Conservation (phyloP, 768 basidiomycete genomes). For the Tulasnella calospora region DNA sequence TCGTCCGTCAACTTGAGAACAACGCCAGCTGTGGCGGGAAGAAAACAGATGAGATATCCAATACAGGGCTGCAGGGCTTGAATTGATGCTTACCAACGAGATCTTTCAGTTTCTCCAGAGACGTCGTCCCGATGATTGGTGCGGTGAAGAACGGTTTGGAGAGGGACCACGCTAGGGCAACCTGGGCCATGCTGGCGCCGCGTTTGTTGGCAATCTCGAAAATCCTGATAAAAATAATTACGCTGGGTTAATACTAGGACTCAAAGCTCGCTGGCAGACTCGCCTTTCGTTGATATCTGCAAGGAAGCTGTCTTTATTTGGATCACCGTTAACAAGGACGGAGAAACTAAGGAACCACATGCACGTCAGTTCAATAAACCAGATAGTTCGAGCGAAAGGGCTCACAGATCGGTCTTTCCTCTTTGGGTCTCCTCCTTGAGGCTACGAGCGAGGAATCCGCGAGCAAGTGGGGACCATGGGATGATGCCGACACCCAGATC, state of each 20-base stretch:
- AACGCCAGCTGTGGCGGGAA: neutral
- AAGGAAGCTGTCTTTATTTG: neutral
- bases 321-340: constrained; percentile 26
- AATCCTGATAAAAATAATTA: constrained; percentile 22
- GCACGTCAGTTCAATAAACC: neutral
- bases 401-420: constrained; percentile 11
- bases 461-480: constrained; percentile 19
- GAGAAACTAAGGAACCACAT: neutral
- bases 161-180: constrained; percentile 32
- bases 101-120: constrained; percentile 37
- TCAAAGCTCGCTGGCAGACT: neutral
- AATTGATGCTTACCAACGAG: constrained; percentile 42
- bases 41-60: neutral
- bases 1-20: constrained; percentile 34
- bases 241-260: neutral
- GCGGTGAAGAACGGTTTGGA: constrained; percentile 20
- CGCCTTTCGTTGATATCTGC: constrained; percentile 13
- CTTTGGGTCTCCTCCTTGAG: neutral
- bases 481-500: constrained; percentile 25
- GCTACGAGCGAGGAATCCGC: constrained; percentile 25
- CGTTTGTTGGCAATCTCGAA: constrained; percentile 34
- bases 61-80: neutral
- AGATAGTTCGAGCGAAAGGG: too few species aligned
- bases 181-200: constrained; percentile 36
- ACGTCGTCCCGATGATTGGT: constrained; percentile 21